Evolutionary conservation across 176 grass and related monocot genomes (phyloP), one percentile per base, ranked within the genome.

Genomic region (Urochloa ruziziensis): DNA sequence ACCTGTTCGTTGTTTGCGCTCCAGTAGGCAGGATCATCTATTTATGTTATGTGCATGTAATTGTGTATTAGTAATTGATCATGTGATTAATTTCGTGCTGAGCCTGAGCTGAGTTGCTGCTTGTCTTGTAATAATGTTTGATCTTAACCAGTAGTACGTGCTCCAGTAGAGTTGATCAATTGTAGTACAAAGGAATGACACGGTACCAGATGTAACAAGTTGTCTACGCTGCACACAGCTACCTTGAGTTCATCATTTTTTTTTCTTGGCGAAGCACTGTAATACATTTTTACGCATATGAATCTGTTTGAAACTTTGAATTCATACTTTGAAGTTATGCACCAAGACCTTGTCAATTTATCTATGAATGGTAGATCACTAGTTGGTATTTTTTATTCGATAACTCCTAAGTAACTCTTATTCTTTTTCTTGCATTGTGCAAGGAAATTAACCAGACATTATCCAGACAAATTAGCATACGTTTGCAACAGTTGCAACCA

Each of bases 61-160:
- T 74, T 74, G 47, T 74, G 29, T 74, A 73, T 52, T 53, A 74
- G 70, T 53, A 53, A 53, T 72, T 30, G 43, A 32, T 51, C 30
- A 35, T 53, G 47, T 53, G 71, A 74, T 49, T 53, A 53, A 33
- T 34, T 53, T 9, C 10, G 18, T 53, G 4, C 28, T 74, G 44
- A 11, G 70, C 70, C 16, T 19, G 29, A 35, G 10, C 9, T 74
- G 44, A 21, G 46, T 46, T 73, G 46, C 3, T 73, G 47, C 46
- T 35, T 74, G 47, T 54, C 44, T 74, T 33, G 29, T 53, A 5
- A 5, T 33, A 17, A 34, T 73, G 14, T 63, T 5, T 30, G 59
- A 10, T 40, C 39, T 40, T 40, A n/a, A n/a, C n/a, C n/a, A n/a
- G n/a, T n/a, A n/a, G n/a, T n/a, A n/a, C n/a, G n/a, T n/a, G n/a